These are phyloP conservation scores for Boletus coccyginus DNA, from an alignment of 768 basidiomycete genomes.

Conservation along the genomic window DNA sequence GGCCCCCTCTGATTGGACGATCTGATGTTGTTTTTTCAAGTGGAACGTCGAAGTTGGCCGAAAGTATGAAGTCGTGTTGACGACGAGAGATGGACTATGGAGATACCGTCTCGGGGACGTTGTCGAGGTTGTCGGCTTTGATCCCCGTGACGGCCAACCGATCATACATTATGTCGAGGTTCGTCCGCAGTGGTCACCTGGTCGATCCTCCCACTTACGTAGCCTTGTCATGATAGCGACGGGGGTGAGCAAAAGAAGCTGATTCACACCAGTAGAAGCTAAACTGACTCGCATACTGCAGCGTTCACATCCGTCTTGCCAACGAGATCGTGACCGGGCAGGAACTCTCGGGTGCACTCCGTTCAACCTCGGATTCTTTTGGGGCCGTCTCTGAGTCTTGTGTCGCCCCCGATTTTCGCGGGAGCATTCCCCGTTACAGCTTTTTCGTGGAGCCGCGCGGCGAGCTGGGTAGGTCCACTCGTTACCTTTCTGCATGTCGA, in stretches of 20 bases:
- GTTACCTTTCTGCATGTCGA: not conserved
- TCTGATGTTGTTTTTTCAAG: slow-evolving; percentile 6
- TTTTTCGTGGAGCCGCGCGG: slow-evolving; percentile 19
- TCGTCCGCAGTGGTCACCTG: not conserved
- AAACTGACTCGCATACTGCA: not conserved
- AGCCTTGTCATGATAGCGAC: slow-evolving; percentile 9
- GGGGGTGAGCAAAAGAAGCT: slow-evolving; percentile 13
- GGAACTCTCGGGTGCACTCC: slow-evolving; percentile 17
- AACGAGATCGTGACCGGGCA: slow-evolving; percentile 23
- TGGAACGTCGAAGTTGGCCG: slow-evolving; percentile 20
- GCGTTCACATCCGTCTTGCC: slow-evolving; percentile 19
- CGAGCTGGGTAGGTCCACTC: slow-evolving; percentile 5
- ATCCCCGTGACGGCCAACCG: slow-evolving; percentile 19
- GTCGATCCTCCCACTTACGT: not conserved
- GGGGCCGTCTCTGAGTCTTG: slow-evolving; percentile 23
- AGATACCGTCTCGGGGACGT: slow-evolving; percentile 22
- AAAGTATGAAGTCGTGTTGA: slow-evolving; percentile 21
- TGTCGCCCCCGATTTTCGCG: slow-evolving; percentile 17
- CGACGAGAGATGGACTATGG: slow-evolving; percentile 27
- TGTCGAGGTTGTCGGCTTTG: slow-evolving; percentile 22
- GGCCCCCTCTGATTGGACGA: not conserved
- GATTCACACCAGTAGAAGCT: not conserved
- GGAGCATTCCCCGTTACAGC: slow-evolving; percentile 14
- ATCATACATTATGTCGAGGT: slow-evolving; percentile 25
- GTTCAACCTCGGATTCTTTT: slow-evolving; percentile 12